phyloP scores from a whole-genome alignment of 2,329 filamentous ascomycete species.

The Magnaporthales sp. region DNA sequence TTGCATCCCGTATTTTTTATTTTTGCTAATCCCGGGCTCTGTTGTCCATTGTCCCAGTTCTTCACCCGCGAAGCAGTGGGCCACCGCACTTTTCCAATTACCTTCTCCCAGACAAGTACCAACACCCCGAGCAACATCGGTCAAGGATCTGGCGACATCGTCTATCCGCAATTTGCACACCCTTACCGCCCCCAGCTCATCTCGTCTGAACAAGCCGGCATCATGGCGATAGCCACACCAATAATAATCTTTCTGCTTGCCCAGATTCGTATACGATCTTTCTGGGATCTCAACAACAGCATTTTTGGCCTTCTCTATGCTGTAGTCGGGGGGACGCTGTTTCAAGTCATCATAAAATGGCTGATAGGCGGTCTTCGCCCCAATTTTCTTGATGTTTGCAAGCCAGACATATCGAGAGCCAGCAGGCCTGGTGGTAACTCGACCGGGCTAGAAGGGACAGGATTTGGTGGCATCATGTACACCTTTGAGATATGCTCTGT shows the following conservation, averaged over 20 bases:
- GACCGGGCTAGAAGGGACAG: conserved; percentile 30
- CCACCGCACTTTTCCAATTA: conserved; percentile 60
- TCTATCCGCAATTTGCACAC: conserved; percentile 63
- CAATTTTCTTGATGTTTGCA: conserved; percentile 62
- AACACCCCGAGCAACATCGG: not conserved
- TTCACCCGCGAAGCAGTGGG: conserved; percentile 58
- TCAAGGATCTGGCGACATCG: conserved; percentile 49
- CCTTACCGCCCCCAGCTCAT: conserved; percentile 62
- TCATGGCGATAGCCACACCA: conserved; percentile 54
- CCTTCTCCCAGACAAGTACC: conserved; percentile 40
- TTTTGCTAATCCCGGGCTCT: not conserved
- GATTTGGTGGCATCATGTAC: conserved; percentile 53
- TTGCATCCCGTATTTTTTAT: too few relatives aligned
- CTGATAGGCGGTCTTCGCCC: conserved; percentile 66
- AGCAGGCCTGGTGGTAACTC: conserved; percentile 24
- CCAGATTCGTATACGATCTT: conserved; percentile 59
- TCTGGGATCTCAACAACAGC: conserved; percentile 66
- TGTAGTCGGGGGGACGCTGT: conserved; percentile 60
- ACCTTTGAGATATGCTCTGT: conserved; percentile 63
- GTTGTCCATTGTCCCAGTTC: conserved; percentile 28
- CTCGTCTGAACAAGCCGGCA: conserved; percentile 60
- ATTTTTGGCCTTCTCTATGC: conserved; percentile 61
- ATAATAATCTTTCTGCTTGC: conserved; percentile 55
- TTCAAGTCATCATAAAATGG: conserved; percentile 70
- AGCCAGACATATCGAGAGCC: conserved; percentile 43